A percentile compares a stretch with the other conserved stretches of the same genome.
These are phyloP conservation scores for Ceratobasidium sp. DNA, from an alignment of 1,284 basidiomycete genomes.

Conservation along the genomic window DNA sequence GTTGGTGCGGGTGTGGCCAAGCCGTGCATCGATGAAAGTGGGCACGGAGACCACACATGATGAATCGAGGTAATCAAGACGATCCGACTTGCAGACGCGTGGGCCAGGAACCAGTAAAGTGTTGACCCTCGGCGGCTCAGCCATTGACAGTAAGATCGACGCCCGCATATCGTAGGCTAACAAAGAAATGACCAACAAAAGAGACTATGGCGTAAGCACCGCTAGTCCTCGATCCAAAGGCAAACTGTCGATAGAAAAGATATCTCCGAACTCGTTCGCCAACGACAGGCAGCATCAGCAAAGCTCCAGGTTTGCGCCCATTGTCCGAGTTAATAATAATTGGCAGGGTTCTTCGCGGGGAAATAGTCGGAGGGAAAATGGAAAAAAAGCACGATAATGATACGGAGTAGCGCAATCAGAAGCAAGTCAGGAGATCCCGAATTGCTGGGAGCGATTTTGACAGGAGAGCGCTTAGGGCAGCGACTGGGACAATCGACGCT, in stretches of 20 bases:
- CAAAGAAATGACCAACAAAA: slow-evolving; percentile 38
- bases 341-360: slow-evolving; percentile 31
- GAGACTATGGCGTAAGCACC: slow-evolving; percentile 24
- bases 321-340: slow-evolving; percentile 20
- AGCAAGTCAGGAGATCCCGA: neutral
- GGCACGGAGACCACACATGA: too few relatives aligned
- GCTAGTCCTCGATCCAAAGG: slow-evolving; percentile 19
- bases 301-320: slow-evolving; percentile 4
- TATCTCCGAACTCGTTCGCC: neutral
- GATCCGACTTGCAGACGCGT: slow-evolving; percentile 39
- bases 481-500: slow-evolving; percentile 62
- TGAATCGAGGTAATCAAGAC: neutral
- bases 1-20: too few relatives aligned
- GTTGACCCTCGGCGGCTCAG: too few relatives aligned
- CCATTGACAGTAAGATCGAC: too few relatives aligned
- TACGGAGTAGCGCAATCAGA: neutral
- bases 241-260: slow-evolving; percentile 1
- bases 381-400: slow-evolving; percentile 39
- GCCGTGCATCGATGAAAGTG: too few relatives aligned
- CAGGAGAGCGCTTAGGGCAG: slow-evolving; percentile 28
- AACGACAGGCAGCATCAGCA: slow-evolving; percentile 12
- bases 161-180: slow-evolving; percentile 14
- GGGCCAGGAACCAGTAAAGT: slow-evolving; percentile 83
- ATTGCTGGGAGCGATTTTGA: slow-evolving; percentile 18
- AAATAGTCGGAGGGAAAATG: slow-evolving; percentile 13